A percentile compares a stretch with the other conserved stretches of the same genome.
These are phyloP conservation scores for Vigna radiata DNA, from an alignment of 306 rosid genomes.

Conservation along the genomic window DNA sequence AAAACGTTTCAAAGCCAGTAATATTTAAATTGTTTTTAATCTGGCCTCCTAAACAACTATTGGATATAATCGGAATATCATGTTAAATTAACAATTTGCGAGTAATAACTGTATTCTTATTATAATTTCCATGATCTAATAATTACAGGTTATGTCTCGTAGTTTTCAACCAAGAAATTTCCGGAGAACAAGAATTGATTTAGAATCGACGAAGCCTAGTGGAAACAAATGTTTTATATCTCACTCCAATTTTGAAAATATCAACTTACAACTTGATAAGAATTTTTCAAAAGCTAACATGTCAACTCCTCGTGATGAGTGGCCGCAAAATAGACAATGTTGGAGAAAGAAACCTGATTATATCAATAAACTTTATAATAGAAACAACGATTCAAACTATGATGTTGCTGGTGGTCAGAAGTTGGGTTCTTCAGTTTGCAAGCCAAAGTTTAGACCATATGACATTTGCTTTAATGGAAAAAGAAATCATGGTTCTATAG, in stretches of 20 bases:
- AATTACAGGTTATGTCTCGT: conserved; percentile 18
- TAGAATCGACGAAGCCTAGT: background rate
- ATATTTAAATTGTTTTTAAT: too few species aligned
- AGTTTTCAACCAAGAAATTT: background rate
- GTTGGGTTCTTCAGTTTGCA: background rate
- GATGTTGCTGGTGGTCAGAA: background rate
- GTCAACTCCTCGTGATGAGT: background rate
- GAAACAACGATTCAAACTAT: conserved; percentile 6
- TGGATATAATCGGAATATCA: too few species aligned
- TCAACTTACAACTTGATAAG: background rate
- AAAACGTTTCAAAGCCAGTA: too few species aligned
- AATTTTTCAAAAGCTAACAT: background rate
- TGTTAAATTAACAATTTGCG: too few species aligned
- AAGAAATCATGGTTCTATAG: background rate
- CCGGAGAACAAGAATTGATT: conserved; percentile 29
- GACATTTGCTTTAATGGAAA: conserved; percentile 53
- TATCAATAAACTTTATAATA: background rate
- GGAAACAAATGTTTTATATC: background rate
- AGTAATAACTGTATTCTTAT: background rate
- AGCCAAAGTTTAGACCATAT: conserved; percentile 21
- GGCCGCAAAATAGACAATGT: background rate
- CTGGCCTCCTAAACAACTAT: too few species aligned
- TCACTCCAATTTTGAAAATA: conserved; percentile 4
- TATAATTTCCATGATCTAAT: background rate
- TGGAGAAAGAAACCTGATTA: conserved; percentile 38